Base-by-base conservation (phyloP, 371 early-diverging fungal species). In the Circinella minor region DNA sequence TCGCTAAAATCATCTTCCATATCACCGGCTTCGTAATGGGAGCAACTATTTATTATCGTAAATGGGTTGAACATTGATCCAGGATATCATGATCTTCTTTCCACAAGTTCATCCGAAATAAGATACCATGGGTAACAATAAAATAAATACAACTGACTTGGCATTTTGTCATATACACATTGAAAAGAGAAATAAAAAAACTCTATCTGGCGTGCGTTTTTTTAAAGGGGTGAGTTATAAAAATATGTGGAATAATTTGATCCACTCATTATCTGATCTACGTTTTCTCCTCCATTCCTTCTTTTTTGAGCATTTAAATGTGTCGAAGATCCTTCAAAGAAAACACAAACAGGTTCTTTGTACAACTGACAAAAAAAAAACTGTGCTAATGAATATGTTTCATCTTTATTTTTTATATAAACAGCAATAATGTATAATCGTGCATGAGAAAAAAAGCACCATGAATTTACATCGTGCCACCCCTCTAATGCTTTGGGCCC, bases 1-100 rank as follows among this genome's bases (percentile, higher is more conserved):
- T 57, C 57, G 57, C 57, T 57, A 57, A 57, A 57, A 57, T 57
- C 57, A 57, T 57, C 57, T 57, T 57, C 57, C 57, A 57, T 57
- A 27, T 57, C 57, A 57, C 57, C 57, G 57, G 57, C 57, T 57
- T 57, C 57, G 1, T 20, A 8, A 8, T 55, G 55, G 55, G n/a
- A 55, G 27, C 27, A 27, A 27, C 27, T 2, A 27, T 27, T 27
- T 27, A 27, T 27, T 47, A 47, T n/a, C 15, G n/a, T 10, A 27
- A 5, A 57, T 6, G 57, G 57, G 20, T 57, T 34, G 36, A 57
- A 57, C 57, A 57, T 57, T 57, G 57, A 57, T 57, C 57, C 57
- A 57, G 57, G 57, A 27, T 17, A 27, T 18, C 7, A 27, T 10
- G 15, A 17, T 1, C 51, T 15, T 3, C n/a, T 51, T 15, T 15